Evolutionary conservation across 78 protist species (phyloP).

Genomic region (Dictyostelium capitatum): DNA sequence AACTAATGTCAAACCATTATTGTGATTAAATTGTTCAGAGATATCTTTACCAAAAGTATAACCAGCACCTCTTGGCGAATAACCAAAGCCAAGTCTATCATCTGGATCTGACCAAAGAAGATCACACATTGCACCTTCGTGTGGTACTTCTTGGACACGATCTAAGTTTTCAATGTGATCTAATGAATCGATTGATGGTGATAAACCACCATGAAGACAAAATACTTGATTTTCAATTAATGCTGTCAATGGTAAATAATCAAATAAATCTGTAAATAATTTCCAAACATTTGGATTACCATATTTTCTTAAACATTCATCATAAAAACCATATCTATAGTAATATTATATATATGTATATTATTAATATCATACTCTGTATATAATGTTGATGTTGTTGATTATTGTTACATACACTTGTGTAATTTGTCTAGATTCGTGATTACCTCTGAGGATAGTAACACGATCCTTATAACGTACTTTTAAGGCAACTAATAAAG

Average conservation of each 20-base stretch:
- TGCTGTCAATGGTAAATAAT: slow-evolving; percentile 95
- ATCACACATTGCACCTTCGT: slow-evolving; percentile 96
- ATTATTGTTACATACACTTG: slow-evolving; percentile 88
- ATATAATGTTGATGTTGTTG: too few relatives aligned
- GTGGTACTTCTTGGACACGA: slow-evolving; percentile 96
- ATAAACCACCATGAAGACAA: slow-evolving; percentile 98
- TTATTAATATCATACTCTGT: background rate
- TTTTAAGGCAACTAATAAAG: slow-evolving; percentile 90
- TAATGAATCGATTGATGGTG: slow-evolving; percentile 93
- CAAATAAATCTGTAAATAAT: slow-evolving; percentile 95
- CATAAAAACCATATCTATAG: slow-evolving; percentile 97
- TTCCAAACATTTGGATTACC: slow-evolving; percentile 96
- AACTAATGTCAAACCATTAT: slow-evolving; percentile 90
- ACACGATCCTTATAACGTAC: slow-evolving; percentile 90
- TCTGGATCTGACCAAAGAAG: slow-evolving; percentile 97
- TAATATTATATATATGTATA: background rate
- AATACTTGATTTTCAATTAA: slow-evolving; percentile 93
- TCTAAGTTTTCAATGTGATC: slow-evolving; percentile 91
- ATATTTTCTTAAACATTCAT: slow-evolving; percentile 96
- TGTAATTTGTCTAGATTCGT: slow-evolving; percentile 97
- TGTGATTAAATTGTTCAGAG: slow-evolving; percentile 93
- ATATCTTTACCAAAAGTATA: slow-evolving; percentile 96
- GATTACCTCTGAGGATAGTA: slow-evolving; percentile 97
- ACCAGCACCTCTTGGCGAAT: slow-evolving; percentile 99
- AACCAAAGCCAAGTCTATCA: slow-evolving; percentile 94